Evolutionary conservation across 2,329 filamentous ascomycete species (phyloP).

Genomic region (Calonectria montana): DNA sequence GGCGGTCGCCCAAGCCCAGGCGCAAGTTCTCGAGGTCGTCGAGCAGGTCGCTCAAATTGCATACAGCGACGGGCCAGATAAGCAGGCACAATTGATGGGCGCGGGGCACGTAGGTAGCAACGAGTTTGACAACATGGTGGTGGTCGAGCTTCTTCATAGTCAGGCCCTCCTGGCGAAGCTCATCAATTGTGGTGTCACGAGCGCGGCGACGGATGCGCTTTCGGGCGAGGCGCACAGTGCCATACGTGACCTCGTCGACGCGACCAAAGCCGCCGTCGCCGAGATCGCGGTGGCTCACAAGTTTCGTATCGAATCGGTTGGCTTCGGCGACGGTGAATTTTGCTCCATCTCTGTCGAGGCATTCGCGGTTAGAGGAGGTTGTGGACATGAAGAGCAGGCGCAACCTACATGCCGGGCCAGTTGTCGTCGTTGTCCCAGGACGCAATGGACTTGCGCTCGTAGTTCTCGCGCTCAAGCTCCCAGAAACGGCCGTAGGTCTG

Average conservation of each 20-base stretch:
- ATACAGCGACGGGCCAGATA: conserved; percentile 60
- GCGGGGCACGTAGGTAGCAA: conserved; percentile 58
- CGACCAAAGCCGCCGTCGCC: conserved; percentile 57
- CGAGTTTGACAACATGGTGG: conserved; percentile 59
- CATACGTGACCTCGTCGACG: conserved; percentile 57
- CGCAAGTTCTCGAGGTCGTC: conserved; percentile 56
- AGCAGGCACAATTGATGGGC: conserved; percentile 56
- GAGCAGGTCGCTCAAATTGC: conserved; percentile 56
- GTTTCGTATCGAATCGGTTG: conserved; percentile 48
- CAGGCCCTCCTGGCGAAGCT: conserved; percentile 57
- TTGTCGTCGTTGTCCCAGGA: conserved; percentile 47
- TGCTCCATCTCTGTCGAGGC: conserved; percentile 43
- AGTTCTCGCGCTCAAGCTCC: conserved; percentile 45
- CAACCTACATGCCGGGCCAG: conserved; percentile 49
- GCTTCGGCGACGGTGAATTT: conserved; percentile 46
- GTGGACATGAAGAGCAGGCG: not conserved
- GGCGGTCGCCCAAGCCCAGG: conserved; percentile 51
- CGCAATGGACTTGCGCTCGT: conserved; percentile 45
- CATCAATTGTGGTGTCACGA: conserved; percentile 52
- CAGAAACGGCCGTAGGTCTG: conserved; percentile 37
- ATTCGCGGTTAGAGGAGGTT: conserved; percentile 12
- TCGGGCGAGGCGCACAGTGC: conserved; percentile 55
- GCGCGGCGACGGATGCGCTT: conserved; percentile 53
- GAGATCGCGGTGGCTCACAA: conserved; percentile 49
- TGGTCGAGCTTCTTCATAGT: conserved; percentile 61